phyloP scores from a whole-genome alignment of 139 green algal genomes.

The Chlorella sp. region DNA sequence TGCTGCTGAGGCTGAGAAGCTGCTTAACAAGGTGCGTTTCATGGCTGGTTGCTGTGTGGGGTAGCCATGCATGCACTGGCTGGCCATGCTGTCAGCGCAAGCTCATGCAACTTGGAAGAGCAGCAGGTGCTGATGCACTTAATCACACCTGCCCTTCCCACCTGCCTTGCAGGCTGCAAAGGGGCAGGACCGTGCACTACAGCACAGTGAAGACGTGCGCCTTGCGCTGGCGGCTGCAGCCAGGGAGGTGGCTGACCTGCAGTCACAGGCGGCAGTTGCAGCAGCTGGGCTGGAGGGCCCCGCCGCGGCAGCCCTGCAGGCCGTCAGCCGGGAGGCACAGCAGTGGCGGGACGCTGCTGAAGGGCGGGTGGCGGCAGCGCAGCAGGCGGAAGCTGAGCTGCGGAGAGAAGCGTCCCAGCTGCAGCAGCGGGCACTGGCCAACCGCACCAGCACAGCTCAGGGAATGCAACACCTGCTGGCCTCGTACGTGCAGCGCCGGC shows the following conservation, averaged over 20 bases:
- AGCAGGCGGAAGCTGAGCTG: background rate
- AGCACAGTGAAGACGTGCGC: constrained; percentile 33
- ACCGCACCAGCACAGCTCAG: background rate
- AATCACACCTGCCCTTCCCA: too few relatives aligned
- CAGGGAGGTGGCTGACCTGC: constrained; percentile 32
- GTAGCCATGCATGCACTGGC: too few relatives aligned
- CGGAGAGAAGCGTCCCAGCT: background rate
- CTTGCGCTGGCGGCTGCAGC: constrained; percentile 28
- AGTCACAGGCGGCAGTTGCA: background rate
- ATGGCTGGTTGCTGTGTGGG: too few relatives aligned
- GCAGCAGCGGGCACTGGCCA: constrained; percentile 17
- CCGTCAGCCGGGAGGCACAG: background rate
- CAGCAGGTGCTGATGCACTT: too few relatives aligned
- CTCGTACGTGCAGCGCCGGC: background rate
- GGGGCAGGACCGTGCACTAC: constrained; percentile 21
- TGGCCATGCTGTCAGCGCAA: too few relatives aligned
- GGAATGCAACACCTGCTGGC: constrained; percentile 20
- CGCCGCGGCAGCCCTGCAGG: background rate
- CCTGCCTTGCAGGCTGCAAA: background rate
- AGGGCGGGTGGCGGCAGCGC: background rate
- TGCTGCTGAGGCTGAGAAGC: background rate
- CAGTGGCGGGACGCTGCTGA: background rate
- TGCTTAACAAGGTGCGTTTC: constrained; percentile 22
- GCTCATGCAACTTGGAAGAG: too few relatives aligned
- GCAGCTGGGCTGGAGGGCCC: background rate